Conservation (phyloP, 1,284 basidiomycete genomes). For the Ganoderma leucocontextum region DNA sequence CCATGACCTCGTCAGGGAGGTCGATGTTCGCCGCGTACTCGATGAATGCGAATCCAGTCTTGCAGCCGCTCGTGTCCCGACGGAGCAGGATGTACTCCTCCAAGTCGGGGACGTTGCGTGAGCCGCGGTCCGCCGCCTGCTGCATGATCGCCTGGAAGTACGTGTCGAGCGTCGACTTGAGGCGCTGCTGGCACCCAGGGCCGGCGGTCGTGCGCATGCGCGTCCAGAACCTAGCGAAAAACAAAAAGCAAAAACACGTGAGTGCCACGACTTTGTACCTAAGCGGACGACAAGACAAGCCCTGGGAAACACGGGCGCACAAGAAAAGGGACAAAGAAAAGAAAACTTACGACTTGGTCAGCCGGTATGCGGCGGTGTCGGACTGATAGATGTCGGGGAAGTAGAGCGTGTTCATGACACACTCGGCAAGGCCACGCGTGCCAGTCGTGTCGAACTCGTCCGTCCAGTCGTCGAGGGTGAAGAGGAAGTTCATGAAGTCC, state of each 20-base stretch:
- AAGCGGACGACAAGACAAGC: conserved; percentile 6
- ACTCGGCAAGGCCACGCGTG: conserved; percentile 42
- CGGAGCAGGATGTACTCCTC: conserved; percentile 50
- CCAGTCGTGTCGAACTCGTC: conserved; percentile 42
- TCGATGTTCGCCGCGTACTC: conserved; percentile 46
- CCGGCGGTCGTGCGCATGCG: conserved; percentile 45
- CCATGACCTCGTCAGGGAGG: conserved; percentile 51
- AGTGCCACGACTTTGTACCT: conserved; percentile 9
- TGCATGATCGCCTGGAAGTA: conserved; percentile 52
- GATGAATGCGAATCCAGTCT: conserved; percentile 50
- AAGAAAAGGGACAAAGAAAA: background rate
- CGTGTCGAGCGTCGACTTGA: conserved; percentile 47
- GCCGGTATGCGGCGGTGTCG: conserved; percentile 33
- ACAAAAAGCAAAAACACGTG: conserved; percentile 23
- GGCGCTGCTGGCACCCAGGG: conserved; percentile 45
- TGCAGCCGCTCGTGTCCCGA: conserved; percentile 52
- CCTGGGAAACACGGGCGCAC: conserved; percentile 8
- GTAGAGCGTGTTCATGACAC: conserved; percentile 45
- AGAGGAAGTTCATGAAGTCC: conserved; percentile 48
- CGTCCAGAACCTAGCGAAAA: conserved; percentile 48
- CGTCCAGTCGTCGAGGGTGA: conserved; percentile 45
- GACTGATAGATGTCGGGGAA: conserved; percentile 32
- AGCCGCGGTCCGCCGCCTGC: conserved; percentile 50
- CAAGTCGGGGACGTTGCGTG: conserved; percentile 43
- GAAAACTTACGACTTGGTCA: conserved; percentile 35